A percentile compares a stretch with the other conserved stretches of the same genome.
Evolutionary conservation across 257 asterid genomes (phyloP).

Genomic region (Solanum gracilifrons): DNA sequence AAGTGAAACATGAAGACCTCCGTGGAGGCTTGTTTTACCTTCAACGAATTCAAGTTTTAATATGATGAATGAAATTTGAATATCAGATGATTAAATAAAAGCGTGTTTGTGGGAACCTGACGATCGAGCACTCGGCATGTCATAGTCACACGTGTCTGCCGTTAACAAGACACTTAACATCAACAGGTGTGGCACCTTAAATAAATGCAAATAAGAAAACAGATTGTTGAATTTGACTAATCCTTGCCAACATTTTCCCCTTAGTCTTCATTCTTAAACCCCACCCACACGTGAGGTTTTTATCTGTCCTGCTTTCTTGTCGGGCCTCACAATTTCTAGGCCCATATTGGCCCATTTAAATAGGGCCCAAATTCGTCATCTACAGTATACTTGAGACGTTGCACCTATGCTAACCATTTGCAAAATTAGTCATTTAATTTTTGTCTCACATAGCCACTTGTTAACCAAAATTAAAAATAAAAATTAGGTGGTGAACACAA

Average conservation of each 20-base stretch:
- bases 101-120: background rate
- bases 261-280: constrained; percentile 1
- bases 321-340: constrained; percentile 14
- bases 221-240: constrained; percentile 29
- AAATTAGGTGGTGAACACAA: too few species aligned
- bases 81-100: background rate
- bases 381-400: background rate
- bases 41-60: background rate
- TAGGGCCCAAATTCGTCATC: constrained; percentile 9
- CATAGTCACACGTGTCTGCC: constrained; percentile 28
- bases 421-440: background rate
- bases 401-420: background rate
- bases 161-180: constrained; percentile 10
- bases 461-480: background rate
- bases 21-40: background rate
- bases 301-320: constrained; percentile 25
- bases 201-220: background rate
- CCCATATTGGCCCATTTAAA: constrained; percentile 11
- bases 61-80: background rate
- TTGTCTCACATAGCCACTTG: background rate
- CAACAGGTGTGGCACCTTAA: constrained; percentile 10
- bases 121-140: background rate
- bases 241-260: background rate
- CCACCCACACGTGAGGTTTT: constrained; percentile 38
- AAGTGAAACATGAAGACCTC: background rate